Evolutionary conservation across 148 eudicot species (phyloP).

Genomic region (Persicaria tinctoria): DNA sequence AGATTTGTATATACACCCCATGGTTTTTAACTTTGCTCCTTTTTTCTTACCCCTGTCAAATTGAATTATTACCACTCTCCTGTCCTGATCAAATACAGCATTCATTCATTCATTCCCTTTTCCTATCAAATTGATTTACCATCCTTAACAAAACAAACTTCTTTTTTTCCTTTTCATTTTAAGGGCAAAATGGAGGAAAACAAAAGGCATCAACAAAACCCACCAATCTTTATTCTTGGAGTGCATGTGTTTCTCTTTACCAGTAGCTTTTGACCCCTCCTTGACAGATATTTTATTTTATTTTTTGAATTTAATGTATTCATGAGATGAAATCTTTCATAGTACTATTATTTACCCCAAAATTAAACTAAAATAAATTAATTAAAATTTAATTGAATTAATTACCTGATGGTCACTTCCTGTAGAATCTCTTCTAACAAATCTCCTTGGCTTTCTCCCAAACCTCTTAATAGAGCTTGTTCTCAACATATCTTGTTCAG

Average conservation of each 20-base stretch:
- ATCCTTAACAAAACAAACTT: neutral
- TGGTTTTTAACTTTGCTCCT: neutral
- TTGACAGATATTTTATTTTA: neutral
- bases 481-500: slow-evolving; percentile 60
- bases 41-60: neutral
- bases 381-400: neutral
- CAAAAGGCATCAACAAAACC: neutral
- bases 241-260: slow-evolving; percentile 16
- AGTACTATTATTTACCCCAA: too few species aligned
- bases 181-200: neutral
- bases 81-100: neutral
- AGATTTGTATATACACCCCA: neutral
- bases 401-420: slow-evolving; percentile 78
- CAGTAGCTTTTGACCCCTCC: neutral
- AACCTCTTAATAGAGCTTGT: slow-evolving; percentile 47
- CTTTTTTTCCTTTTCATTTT: neutral
- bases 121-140: neutral
- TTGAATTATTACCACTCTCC: neutral
- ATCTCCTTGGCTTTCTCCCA: slow-evolving; percentile 50
- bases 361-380: neutral
- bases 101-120: neutral
- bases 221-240: slow-evolving; percentile 10
- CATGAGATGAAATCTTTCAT: too few species aligned
- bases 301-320: neutral
- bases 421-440: slow-evolving; percentile 55